Base-by-base conservation (phyloP, 2,329 filamentous ascomycete species). In the Cladophialophora immunda region DNA sequence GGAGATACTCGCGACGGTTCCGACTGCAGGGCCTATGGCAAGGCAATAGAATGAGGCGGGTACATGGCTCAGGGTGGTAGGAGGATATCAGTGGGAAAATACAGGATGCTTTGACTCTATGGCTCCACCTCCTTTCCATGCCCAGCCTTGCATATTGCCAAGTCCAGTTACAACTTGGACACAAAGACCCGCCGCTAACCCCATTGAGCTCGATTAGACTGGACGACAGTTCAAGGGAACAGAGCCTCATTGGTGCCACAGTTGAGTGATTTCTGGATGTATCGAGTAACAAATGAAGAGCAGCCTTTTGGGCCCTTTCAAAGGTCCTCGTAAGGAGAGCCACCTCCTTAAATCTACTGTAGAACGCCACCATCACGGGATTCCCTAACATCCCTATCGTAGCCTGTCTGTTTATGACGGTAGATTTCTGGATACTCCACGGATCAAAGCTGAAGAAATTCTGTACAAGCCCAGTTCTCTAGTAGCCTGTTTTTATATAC, bases 71-170 rank as follows among this genome's bases (percentile, higher is more conserved):
- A 50, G 19, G 45, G 17, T 19, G 13, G 7, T 1, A 22, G 9
- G 19, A 4, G 9, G 19, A 13, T 25, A 3, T 5, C 8, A 25
- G 9, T 7, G 22, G 7, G 1, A 13, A 13, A 11, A 25, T 13
- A 25, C 19, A 50, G 2, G 22, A 15, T 50, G 11, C 45, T 41
- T 6, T 17, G 13, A 13, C 9, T 17, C 36, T 7, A 25, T 4
- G 6, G 3, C 6, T 32, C 53, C n/a, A 11, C 41, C 57, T 50
- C 57, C 57, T 59, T 59, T 59, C 41, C 19, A 29, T 38, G 4
- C 15, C 5, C 57, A 59, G 57, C 57, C 57, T 59, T 50, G 41
- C 25, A 59, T 13, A 4, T 15, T 32, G 17, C 3, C 13, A 8
- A 15, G 5, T 25, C 6, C 56, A 32, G 7, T 27, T n/a, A 15